Conservation (phyloP, 2,329 filamentous ascomycete species). For the Epichloe bromicola region DNA sequence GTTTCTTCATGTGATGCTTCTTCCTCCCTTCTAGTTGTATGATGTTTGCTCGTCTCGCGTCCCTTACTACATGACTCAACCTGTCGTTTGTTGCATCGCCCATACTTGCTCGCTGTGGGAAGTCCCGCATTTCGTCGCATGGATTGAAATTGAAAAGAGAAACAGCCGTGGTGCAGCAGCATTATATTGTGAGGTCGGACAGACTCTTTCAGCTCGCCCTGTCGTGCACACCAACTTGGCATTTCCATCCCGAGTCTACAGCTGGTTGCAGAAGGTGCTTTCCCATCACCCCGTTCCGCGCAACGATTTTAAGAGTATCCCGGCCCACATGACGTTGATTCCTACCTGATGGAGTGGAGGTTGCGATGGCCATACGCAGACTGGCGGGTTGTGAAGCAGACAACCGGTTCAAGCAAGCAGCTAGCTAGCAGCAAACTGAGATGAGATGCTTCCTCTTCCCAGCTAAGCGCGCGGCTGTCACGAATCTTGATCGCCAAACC, state of each 20-base stretch:
- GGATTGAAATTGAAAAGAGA: background rate
- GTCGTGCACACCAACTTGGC: slow-evolving; percentile 5
- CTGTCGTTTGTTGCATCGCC: background rate
- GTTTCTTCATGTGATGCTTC: background rate
- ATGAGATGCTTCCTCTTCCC: background rate
- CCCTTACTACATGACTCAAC: background rate
- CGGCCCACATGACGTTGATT: background rate
- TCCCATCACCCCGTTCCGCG: background rate
- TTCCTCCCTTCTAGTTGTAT: background rate
- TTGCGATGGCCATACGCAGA: background rate
- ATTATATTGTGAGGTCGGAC: background rate
- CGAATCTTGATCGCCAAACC: background rate
- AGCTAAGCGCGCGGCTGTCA: background rate
- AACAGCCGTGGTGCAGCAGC: background rate
- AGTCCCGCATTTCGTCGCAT: background rate
- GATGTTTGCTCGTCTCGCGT: background rate
- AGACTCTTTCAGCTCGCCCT: background rate
- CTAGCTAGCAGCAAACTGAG: background rate
- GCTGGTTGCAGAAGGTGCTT: background rate
- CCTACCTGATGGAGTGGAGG: no score
- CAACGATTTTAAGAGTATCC: background rate
- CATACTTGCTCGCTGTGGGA: background rate
- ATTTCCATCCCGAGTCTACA: background rate
- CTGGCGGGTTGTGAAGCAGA: background rate
- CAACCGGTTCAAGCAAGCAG: background rate